Evolutionary conservation across 1,284 basidiomycete species (phyloP), one percentile per base, ranked within the genome.

Genomic region (Ustilago hordei): DNA sequence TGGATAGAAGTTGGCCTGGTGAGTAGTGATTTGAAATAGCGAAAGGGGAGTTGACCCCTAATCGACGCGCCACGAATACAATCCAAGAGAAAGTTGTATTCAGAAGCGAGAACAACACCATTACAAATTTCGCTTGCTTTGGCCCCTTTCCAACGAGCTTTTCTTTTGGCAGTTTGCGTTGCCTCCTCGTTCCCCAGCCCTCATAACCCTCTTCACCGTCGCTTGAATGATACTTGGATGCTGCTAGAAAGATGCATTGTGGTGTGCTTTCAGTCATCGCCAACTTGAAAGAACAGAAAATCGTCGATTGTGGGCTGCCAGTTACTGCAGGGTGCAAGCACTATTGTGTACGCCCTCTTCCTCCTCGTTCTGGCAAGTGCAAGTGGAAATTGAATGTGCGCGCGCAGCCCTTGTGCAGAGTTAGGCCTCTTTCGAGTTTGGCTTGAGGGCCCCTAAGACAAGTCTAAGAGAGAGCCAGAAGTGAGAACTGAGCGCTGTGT

Each of bases 71-170:
- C 38, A 6, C n/a, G 9, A 54, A 60, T 70, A 61, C 58, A 64
- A 70, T 50, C 55, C 34, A 23, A 58, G 38, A 64, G 50, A 57
- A 4, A 6, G 2, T 57, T 64, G 58, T 53, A 70, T 57, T 70
- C 19, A 15, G 3, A 52, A 32, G 13, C 45, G 59, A 70, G 68
- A 70, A 64, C 62, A 70, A 70, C 68, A 70, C 68, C 62, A 70
- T 45, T 69, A 64, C 67, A 69, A 64, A 64, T 12, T 12, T n/a
- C 31, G 28, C 17, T 5, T 11, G 23, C 23, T 28, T 4, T 48
- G 35, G 32, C 47, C 60, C 58, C 60, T 43, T 58, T 59, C 36
- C 15, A 7, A 7, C 13, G 3, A 19, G 43, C n/a, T 45, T 61
- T 48, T 56, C 45, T 12, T 19, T 39, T 31, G 36, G 35, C 9